These are phyloP conservation scores for Amanita pseudoporphyria DNA, from an alignment of 768 basidiomycete genomes.

Conservation along the genomic window DNA sequence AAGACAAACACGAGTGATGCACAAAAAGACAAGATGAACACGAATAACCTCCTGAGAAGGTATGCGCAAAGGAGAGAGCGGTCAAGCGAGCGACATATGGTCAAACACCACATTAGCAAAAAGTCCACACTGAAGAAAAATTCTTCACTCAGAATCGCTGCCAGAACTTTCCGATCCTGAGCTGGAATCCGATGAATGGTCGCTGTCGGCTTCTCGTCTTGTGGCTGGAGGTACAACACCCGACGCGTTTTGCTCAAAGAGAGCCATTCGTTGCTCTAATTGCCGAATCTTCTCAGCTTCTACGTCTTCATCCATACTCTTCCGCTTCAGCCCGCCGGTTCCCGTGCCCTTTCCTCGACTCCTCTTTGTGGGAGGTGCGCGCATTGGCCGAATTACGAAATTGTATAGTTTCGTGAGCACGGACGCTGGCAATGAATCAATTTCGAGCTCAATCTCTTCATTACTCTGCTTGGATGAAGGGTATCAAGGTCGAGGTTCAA, in stretches of 20 bases:
- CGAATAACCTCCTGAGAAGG: neutral
- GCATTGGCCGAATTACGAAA: constrained; percentile 78
- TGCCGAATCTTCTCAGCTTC: constrained; percentile 92
- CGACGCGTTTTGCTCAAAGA: constrained; percentile 53
- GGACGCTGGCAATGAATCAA: constrained; percentile 77
- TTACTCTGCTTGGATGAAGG: constrained; percentile 50
- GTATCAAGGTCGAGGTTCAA: constrained; percentile 10
- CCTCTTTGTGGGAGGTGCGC: constrained; percentile 56
- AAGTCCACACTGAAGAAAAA: constrained; percentile 7
- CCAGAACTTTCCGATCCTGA: constrained; percentile 68
- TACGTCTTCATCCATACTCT: constrained; percentile 95
- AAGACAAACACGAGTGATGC: neutral
- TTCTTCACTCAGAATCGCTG: constrained; percentile 68
- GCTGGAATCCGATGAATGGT: constrained; percentile 73
- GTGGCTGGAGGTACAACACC: constrained; percentile 25
- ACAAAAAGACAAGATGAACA: constrained; percentile 1
- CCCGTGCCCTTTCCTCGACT: constrained; percentile 72
- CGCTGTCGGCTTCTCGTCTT: constrained; percentile 46
- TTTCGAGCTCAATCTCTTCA: constrained; percentile 98
- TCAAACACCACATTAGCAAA: constrained; percentile 10
- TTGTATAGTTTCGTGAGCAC: constrained; percentile 94
- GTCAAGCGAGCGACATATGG: constrained; percentile 14
- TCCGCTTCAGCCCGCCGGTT: constrained; percentile 85
- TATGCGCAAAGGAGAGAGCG: constrained; percentile 6
- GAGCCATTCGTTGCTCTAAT: constrained; percentile 79